These are phyloP conservation scores for Phytophthora melonis DNA, from an alignment of 352 stramenopile genomes.

Conservation along the genomic window DNA sequence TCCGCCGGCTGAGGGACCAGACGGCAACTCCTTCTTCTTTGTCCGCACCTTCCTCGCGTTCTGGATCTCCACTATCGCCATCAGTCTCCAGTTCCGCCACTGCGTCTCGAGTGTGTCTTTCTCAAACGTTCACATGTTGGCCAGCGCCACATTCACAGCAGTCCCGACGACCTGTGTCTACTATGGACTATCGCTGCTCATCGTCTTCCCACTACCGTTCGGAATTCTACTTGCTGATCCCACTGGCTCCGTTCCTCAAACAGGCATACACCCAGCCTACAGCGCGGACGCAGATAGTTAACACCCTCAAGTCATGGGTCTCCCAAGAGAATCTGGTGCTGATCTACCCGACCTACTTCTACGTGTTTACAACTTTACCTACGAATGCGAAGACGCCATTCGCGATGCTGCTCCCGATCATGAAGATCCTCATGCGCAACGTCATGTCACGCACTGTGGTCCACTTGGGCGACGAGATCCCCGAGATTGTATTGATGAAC, in stretches of 20 bases:
- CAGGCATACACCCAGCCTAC: constrained; percentile 14
- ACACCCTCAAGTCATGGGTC: constrained; percentile 15
- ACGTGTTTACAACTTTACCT: constrained; percentile 31
- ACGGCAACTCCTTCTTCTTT: constrained; percentile 27
- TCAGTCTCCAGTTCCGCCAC: constrained; percentile 30
- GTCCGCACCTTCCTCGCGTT: constrained; percentile 23
- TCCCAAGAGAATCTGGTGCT: constrained; percentile 26
- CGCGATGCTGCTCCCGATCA: constrained; percentile 31
- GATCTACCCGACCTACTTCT: constrained; percentile 43
- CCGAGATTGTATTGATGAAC: constrained; percentile 44
- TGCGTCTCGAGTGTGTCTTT: constrained; percentile 22
- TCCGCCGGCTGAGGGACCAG: constrained; percentile 5
- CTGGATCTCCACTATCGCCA: constrained; percentile 26
- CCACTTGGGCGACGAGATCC: constrained; percentile 30
- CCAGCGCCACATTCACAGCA: constrained; percentile 8
- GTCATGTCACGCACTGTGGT: constrained; percentile 20
- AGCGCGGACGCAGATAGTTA: constrained; percentile 8
- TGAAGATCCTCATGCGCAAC: constrained; percentile 40
- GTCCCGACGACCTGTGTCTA: neutral
- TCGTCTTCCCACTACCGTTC: constrained; percentile 50
- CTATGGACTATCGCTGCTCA: constrained; percentile 22
- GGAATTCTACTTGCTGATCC: constrained; percentile 11
- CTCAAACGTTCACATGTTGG: neutral
- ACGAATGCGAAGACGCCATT: constrained; percentile 15
- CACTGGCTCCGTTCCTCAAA: neutral